Evolutionary conservation across 345 rosid species (phyloP).

Genomic region (Camelina neglecta): DNA sequence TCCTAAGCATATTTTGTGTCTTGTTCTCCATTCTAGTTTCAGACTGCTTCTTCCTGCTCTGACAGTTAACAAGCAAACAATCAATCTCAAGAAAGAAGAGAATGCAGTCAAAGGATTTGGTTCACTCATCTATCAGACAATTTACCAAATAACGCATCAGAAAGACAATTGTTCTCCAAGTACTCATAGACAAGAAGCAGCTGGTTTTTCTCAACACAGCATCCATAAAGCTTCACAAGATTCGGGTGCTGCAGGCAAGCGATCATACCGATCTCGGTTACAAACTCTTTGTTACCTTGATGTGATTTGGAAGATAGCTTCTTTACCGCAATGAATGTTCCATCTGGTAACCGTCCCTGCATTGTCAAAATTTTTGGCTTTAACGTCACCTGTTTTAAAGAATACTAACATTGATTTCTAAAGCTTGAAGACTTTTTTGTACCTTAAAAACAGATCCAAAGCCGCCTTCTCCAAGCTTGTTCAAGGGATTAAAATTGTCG

Average conservation of each 20-base stretch:
- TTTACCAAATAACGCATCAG: slow-evolving; percentile 47
- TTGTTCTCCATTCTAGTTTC: slow-evolving; percentile 40
- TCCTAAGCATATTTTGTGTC: slow-evolving; percentile 38
- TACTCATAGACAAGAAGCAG: slow-evolving; percentile 52
- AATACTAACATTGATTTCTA: background rate
- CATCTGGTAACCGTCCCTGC: slow-evolving; percentile 44
- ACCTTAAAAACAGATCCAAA: slow-evolving; percentile 51
- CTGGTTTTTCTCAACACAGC: slow-evolving; percentile 49
- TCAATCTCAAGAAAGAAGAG: background rate
- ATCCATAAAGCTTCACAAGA: slow-evolving; percentile 54
- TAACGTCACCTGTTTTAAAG: background rate
- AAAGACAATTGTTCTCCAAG: slow-evolving; percentile 55
- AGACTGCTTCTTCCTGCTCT: slow-evolving; percentile 27
- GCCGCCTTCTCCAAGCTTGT: slow-evolving; percentile 54
- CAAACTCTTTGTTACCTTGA: slow-evolving; percentile 55
- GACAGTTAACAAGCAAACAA: slow-evolving; percentile 11
- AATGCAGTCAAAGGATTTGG: background rate
- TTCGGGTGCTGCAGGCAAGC: slow-evolving; percentile 52
- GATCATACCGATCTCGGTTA: slow-evolving; percentile 52
- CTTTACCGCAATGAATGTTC: slow-evolving; percentile 48
- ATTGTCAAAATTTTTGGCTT: slow-evolving; percentile 3
- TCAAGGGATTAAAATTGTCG: slow-evolving; percentile 35
- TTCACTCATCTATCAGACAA: background rate
- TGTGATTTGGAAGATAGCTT: slow-evolving; percentile 50
- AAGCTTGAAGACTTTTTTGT: background rate